A percentile compares a stretch with the other conserved stretches of the same genome.
These are phyloP conservation scores for Candida caryicola DNA, from an alignment of 805 yeast species.

Conservation along the genomic window DNA sequence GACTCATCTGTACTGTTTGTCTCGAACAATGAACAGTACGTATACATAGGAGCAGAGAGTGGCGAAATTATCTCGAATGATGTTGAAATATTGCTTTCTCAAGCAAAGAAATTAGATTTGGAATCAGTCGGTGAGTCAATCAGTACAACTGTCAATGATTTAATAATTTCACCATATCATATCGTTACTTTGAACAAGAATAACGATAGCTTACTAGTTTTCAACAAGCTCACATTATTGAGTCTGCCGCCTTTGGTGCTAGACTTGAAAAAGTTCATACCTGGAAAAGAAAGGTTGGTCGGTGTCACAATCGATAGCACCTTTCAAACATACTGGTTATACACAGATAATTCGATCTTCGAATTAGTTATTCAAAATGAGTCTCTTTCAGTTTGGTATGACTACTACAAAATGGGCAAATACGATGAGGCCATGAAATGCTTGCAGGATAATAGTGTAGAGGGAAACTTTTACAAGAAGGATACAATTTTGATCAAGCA, in stretches of 20 bases:
- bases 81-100: conserved; percentile 22
- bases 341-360: conserved; percentile 54
- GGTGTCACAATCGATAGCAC: conserved; percentile 32
- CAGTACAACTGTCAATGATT: conserved; percentile 8
- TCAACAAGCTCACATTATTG: conserved; percentile 28
- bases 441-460: conserved; percentile 5
- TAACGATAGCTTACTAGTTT: conserved; percentile 18
- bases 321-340: conserved; percentile 71
- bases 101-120: conserved; percentile 12
- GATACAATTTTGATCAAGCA: conserved; percentile 52
- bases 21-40: conserved; percentile 13
- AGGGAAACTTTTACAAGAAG: conserved; percentile 15
- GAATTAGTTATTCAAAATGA: conserved; percentile 75
- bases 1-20: conserved; percentile 12
- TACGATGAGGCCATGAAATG: conserved; percentile 29
- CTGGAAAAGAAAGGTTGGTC: conserved; percentile 11
- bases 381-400: conserved; percentile 67
- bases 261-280: conserved; percentile 4
- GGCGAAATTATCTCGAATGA: conserved; percentile 29
- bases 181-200: conserved; percentile 19
- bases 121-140: conserved; percentile 2
- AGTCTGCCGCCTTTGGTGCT: conserved; percentile 6
- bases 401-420: conserved; percentile 38
- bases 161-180: conserved; percentile 31
- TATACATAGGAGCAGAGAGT: conserved; percentile 12